A percentile compares a stretch with the other conserved stretches of the same genome.
Conservation (phyloP, 2,329 filamentous ascomycete genomes). For the Beauveria rudraprayagi region DNA sequence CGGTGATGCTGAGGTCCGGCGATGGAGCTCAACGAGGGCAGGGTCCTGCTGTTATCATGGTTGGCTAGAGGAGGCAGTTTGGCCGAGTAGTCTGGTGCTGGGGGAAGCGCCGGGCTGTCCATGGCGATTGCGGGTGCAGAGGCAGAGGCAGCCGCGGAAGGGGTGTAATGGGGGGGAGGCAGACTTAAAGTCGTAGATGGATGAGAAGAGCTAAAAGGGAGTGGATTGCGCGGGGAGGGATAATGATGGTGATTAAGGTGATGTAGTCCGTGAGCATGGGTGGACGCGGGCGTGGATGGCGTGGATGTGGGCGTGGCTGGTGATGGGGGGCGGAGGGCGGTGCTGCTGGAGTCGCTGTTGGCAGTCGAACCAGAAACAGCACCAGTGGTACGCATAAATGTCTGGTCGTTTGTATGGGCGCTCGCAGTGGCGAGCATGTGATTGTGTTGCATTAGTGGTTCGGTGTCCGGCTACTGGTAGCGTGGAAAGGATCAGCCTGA, state of each 20-base stretch:
- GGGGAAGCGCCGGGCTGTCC: neutral
- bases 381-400: neutral
- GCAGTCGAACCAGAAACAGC: neutral
- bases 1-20: constrained; percentile 21
- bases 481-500: constrained; percentile 6
- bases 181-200: neutral
- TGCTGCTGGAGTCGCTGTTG: neutral
- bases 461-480: neutral
- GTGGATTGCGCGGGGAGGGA: constrained; percentile 15
- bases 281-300: neutral
- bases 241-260: constrained; percentile 1
- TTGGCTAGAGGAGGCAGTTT: constrained; percentile 17
- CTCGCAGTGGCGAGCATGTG: constrained; percentile 18
- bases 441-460: constrained; percentile 14
- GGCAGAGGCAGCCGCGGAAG: neutral
- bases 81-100: constrained; percentile 21
- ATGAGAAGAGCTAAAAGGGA: constrained; percentile 14
- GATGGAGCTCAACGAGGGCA: constrained; percentile 30
- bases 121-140: constrained; percentile 1
- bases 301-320: neutral
- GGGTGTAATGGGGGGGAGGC: neutral
- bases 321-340: neutral
- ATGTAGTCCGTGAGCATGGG: constrained; percentile 18
- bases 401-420: constrained; percentile 4
- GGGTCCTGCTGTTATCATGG: constrained; percentile 22